Conservation (phyloP, 140 eudicot genomes). For the Oenanthe javanica region DNA sequence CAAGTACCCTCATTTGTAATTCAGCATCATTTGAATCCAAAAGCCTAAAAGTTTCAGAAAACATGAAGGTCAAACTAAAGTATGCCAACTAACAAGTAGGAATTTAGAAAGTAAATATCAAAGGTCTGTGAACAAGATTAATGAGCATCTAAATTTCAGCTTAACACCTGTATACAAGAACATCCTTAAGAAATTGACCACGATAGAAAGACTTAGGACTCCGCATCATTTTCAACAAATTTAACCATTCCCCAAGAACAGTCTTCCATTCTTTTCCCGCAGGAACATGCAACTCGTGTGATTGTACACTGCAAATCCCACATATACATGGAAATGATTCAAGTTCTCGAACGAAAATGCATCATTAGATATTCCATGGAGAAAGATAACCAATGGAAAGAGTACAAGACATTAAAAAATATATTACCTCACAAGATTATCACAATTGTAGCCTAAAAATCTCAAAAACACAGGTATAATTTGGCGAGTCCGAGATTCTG, state of each 20-base stretch:
- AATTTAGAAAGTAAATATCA: background rate
- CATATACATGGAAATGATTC: background rate
- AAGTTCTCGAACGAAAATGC: background rate
- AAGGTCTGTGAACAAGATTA: background rate
- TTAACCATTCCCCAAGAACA: constrained; percentile 79
- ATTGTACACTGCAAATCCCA: constrained; percentile 48
- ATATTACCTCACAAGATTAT: constrained; percentile 43
- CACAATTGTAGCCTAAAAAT: constrained; percentile 63
- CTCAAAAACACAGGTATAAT: constrained; percentile 68
- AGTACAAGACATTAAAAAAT: background rate
- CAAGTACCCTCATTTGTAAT: constrained; percentile 71
- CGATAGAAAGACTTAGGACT: constrained; percentile 57
- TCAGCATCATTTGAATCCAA: constrained; percentile 86
- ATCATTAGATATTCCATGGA: background rate
- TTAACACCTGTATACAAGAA: constrained; percentile 61
- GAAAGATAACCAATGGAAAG: background rate
- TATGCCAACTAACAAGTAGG: background rate
- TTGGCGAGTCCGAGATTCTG: constrained; percentile 61
- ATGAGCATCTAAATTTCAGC: background rate
- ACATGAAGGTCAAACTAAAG: background rate
- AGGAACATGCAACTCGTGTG: constrained; percentile 24
- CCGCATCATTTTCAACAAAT: constrained; percentile 52
- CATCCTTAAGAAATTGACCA: constrained; percentile 62
- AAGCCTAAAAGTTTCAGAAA: constrained; percentile 34
- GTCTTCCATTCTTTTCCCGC: constrained; percentile 75